Base-by-base conservation (phyloP, 208 protist genomes). In the Angomonas ambiguus region DNA sequence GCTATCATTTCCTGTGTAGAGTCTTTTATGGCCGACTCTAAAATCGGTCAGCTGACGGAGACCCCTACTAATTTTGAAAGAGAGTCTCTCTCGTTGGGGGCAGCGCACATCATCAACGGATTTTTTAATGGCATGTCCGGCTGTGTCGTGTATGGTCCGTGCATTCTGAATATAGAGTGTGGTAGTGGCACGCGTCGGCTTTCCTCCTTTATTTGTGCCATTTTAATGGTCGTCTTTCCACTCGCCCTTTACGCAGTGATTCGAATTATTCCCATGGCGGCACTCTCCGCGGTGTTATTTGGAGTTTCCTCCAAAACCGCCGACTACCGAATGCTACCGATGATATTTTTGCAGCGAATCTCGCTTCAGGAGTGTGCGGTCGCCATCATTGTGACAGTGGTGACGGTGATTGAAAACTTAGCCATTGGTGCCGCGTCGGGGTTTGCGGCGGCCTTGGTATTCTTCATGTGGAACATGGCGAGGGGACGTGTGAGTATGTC, bases 401-500 rank as follows among this genome's bases (percentile, higher is more conserved):
- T 85, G 6, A 85, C 79, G 24, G 69, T 85, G 20, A 33, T 85
- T 6, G 56, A 70, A 28, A 74, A 85, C 67, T 58, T 85, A 11
- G 79, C 79, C 57, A 77, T 85, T 61, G 79, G 74, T 11, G 75
- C 75, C 61, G 79, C 74, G 18, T 61, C 60, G 13, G 79, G 79
- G 1, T 64, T 85, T 18, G 75, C 74, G 20, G 79, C 72, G 32
- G 79, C 79, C 31, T 51, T 85, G 3, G 65, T 85, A 2, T 85
- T 77, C 42, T 81, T 85, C 35, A 81, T 81, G 79, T 85, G 79
- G 79, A 85, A 77, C 59, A 80, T 85, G 79, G 57, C 74, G 13
- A 70, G 75, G 2, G 74, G 75, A 2, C 66, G 72, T 13, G 70
- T 81, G 38, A 61, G 49, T 27, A 74, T 81, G 48, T 62, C 61